A percentile compares a stretch with the other conserved stretches of the same genome.
Conservation (phyloP, 345 rosid species). For the Syzygium aromaticum region DNA sequence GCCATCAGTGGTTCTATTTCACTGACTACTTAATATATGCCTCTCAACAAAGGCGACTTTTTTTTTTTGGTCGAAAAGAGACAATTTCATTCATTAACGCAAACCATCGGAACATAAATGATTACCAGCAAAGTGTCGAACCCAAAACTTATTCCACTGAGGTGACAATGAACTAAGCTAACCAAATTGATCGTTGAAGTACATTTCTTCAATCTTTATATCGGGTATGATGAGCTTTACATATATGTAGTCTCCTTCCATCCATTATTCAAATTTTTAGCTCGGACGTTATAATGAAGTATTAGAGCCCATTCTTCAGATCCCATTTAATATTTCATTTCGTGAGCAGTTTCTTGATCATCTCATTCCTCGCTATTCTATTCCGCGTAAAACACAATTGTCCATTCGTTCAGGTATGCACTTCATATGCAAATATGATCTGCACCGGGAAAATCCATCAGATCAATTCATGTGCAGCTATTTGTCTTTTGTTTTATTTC, state of each 20-base stretch:
- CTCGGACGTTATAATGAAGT: neutral
- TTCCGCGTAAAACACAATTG: neutral
- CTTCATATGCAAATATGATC: neutral
- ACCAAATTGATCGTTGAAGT: neutral
- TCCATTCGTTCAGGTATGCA: neutral
- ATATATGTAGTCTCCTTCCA: neutral
- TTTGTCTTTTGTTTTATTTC: neutral
- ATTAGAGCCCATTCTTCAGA: neutral
- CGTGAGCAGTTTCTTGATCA: neutral
- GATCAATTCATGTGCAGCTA: neutral
- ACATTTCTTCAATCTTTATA: neutral
- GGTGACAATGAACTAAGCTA: too few species aligned
- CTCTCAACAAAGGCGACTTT: neutral
- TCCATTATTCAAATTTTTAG: neutral
- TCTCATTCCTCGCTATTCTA: neutral
- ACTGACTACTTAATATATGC: neutral
- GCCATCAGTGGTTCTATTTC: neutral
- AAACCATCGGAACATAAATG: neutral
- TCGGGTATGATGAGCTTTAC: neutral
- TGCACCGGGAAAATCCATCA: neutral
- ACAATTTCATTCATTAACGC: too few species aligned
- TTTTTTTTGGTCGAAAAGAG: too few species aligned
- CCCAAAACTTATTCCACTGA: too few species aligned
- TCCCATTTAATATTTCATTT: too few species aligned
- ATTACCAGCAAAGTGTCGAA: neutral